Conservation (phyloP, 2,329 filamentous ascomycete species). For the Talaromyces islandicus region DNA sequence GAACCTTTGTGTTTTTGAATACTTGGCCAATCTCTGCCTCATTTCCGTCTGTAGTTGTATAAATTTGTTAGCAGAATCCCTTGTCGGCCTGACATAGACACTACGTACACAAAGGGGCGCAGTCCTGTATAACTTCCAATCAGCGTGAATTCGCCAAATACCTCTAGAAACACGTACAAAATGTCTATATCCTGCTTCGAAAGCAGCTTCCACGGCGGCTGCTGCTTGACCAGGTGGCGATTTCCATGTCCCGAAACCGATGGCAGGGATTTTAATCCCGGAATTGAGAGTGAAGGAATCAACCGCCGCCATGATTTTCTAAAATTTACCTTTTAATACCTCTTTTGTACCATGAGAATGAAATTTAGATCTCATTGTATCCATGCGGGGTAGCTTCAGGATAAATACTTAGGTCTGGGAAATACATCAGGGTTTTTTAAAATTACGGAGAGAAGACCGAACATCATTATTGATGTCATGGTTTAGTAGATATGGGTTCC, state of each 20-base stretch:
- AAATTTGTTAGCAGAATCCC: not conserved
- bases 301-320: constrained; percentile 48
- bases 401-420: not conserved
- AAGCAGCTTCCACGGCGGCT: constrained; percentile 39
- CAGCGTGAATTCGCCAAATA: not conserved
- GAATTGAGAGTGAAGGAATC: constrained; percentile 49
- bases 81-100: not conserved
- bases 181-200: constrained; percentile 5
- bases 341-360: not conserved
- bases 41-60: not conserved
- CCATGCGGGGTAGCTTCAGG: not conserved
- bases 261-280: constrained; percentile 54
- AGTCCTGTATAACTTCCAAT: not conserved
- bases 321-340: not conserved
- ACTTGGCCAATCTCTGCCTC: constrained; percentile 45
- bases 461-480: not conserved
- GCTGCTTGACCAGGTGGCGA: constrained; percentile 45
- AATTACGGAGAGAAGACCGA: not conserved
- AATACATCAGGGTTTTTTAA: too few species aligned
- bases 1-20: constrained; percentile 41
- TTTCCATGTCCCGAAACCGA: constrained; percentile 61
- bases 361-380: not conserved
- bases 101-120: constrained; percentile 2
- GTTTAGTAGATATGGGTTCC: too few species aligned
- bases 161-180: not conserved